These are phyloP conservation scores for Cryphonectria radicalis DNA, from an alignment of 2,329 filamentous ascomycete genomes.

Conservation along the genomic window DNA sequence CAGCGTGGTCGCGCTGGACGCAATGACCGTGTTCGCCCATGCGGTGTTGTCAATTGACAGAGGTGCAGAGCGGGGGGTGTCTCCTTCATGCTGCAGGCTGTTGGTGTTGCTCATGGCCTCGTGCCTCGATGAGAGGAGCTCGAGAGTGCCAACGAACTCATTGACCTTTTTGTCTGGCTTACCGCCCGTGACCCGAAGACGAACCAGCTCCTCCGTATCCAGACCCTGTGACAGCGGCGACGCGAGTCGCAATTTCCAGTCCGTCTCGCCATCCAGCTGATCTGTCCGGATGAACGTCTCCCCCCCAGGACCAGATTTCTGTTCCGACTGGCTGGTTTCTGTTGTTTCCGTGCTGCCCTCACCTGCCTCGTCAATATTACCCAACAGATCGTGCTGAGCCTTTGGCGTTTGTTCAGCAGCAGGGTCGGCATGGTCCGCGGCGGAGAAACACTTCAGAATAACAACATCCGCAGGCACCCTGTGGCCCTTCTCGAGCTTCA, in stretches of 20 bases:
- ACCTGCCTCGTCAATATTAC: constrained; percentile 42
- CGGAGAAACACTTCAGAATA: constrained; percentile 74
- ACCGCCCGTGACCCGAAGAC: constrained; percentile 75
- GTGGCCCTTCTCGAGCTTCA: constrained; percentile 90
- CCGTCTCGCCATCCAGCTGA: constrained; percentile 95
- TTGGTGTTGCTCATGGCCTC: constrained; percentile 51
- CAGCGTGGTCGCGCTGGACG: constrained; percentile 85
- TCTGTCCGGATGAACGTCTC: constrained; percentile 98
- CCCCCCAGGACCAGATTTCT: constrained; percentile 57
- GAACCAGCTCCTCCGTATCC: constrained; percentile 70
- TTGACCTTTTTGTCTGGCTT: constrained; percentile 95
- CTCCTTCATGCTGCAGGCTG: constrained; percentile 40
- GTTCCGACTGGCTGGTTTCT: constrained; percentile 36
- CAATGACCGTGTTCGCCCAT: constrained; percentile 97
- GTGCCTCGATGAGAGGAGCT: constrained; percentile 64
- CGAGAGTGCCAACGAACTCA: constrained; percentile 88
- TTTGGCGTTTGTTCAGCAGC: constrained; percentile 38
- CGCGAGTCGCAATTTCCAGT: constrained; percentile 94
- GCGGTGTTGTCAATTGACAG: constrained; percentile 96
- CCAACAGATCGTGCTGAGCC: constrained; percentile 48
- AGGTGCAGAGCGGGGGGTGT: constrained; percentile 63
- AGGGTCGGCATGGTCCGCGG: constrained; percentile 37
- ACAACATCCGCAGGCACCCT: constrained; percentile 93
- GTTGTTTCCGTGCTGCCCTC: constrained; percentile 41
- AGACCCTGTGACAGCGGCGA: constrained; percentile 85